Conservation (phyloP, 176 grass and related monocot genomes). For the Cenchrus purpureus region DNA sequence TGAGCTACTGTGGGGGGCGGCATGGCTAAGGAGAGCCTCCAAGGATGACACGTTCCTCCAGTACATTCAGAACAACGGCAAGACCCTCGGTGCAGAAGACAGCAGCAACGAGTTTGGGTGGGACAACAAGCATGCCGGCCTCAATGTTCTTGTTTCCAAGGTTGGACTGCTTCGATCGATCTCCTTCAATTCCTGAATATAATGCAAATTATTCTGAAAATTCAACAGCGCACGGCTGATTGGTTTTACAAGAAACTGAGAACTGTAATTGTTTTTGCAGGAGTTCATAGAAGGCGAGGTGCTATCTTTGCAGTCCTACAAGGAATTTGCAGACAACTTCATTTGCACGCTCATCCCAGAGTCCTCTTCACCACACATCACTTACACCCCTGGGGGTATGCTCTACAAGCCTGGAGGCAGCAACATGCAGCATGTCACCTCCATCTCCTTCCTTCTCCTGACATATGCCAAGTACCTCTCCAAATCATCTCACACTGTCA, state of each 20-base stretch:
- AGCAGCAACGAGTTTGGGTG: conserved; percentile 90
- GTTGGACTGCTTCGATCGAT: conserved; percentile 13
- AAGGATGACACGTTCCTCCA: conserved; percentile 67
- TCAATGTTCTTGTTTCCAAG: conserved; percentile 93
- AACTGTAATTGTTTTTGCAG: conserved; percentile 23
- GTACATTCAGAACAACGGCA: conserved; percentile 92
- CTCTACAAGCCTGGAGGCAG: conserved; percentile 95
- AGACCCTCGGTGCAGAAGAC: conserved; percentile 86
- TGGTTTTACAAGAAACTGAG: not conserved
- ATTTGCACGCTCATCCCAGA: conserved; percentile 93
- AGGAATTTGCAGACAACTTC: conserved; percentile 80
- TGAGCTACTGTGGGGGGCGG: conserved; percentile 95
- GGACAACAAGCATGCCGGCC: conserved; percentile 97
- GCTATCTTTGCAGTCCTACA: conserved; percentile 78
- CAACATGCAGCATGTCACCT: conserved; percentile 98
- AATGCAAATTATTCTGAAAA: not conserved
- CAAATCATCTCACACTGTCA: conserved; percentile 71
- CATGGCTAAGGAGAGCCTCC: conserved; percentile 83
- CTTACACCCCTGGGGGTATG: conserved; percentile 81
- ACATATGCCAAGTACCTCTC: conserved; percentile 89
- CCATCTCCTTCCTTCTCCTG: conserved; percentile 87
- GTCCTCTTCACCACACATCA: conserved; percentile 78
- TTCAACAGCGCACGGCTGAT: not conserved
- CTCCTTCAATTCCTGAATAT: not conserved
- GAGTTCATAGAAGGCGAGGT: conserved; percentile 84